A percentile compares a stretch with the other conserved stretches of the same genome.
phyloP scores from a whole-genome alignment of 2,329 filamentous ascomycete genomes.

The Setomelanomma holmii region DNA sequence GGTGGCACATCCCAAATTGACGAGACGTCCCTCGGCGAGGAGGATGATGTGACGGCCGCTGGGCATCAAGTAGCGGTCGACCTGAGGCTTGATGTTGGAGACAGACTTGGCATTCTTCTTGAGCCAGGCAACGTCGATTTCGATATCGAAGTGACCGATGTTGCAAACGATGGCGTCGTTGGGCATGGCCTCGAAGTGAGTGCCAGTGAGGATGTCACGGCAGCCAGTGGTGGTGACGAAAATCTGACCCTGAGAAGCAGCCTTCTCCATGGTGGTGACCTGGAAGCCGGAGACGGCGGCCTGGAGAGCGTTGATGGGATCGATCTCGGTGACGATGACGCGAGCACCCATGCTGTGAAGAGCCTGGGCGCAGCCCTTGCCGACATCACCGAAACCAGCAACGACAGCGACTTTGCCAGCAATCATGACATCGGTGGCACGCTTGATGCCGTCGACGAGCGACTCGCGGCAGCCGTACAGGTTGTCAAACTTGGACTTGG shows the following conservation, averaged over 20 bases:
- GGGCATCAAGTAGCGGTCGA: slow-evolving; percentile 95
- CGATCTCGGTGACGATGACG: slow-evolving; percentile 94
- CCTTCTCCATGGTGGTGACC: slow-evolving; percentile 98
- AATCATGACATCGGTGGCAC: slow-evolving; percentile 99
- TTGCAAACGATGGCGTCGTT: slow-evolving; percentile 99
- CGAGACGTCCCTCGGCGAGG: slow-evolving; percentile 95
- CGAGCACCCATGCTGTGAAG: slow-evolving; percentile 97
- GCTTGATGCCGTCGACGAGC: slow-evolving; percentile 99
- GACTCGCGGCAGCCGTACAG: slow-evolving; percentile 99
- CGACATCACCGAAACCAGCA: slow-evolving; percentile 97
- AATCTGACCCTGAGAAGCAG: slow-evolving; percentile 87
- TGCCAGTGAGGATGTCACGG: slow-evolving; percentile 92
- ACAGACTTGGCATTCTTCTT: slow-evolving; percentile 94
- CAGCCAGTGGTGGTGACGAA: slow-evolving; percentile 99
- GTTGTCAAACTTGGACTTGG: slow-evolving; percentile 99
- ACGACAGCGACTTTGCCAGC: slow-evolving; percentile 98
- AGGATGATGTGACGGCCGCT: slow-evolving; percentile 97
- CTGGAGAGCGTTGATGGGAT: slow-evolving; percentile 99
- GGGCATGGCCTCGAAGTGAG: slow-evolving; percentile 93
- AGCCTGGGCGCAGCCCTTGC: slow-evolving; percentile 96
- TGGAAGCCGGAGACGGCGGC: slow-evolving; percentile 96
- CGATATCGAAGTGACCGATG: slow-evolving; percentile 99
- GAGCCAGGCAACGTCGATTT: slow-evolving; percentile 99
- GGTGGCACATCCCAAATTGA: slow-evolving; percentile 99
- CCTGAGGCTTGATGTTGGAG: slow-evolving; percentile 99